These are phyloP conservation scores for Colletotrichum ledebouriae DNA, from an alignment of 2,329 filamentous ascomycete species.

Conservation along the genomic window DNA sequence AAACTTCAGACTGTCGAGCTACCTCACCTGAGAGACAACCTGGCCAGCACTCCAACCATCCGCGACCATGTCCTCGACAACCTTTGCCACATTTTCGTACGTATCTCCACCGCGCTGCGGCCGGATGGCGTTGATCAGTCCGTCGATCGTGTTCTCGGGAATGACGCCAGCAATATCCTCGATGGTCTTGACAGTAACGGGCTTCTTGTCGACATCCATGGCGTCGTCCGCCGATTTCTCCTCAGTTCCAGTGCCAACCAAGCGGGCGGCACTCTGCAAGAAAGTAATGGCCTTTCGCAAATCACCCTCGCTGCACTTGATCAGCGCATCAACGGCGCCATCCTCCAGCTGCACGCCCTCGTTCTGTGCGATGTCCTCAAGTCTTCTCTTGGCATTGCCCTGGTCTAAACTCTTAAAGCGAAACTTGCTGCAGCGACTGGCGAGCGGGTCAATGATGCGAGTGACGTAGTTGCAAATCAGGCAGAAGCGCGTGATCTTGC, in stretches of 20 bases:
- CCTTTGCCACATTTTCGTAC: slow-evolving; percentile 81
- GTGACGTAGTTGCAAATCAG: slow-evolving; percentile 99
- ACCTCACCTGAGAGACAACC: slow-evolving; percentile 80
- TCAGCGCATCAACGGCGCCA: slow-evolving; percentile 85
- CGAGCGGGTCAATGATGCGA: slow-evolving; percentile 95
- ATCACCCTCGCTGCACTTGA: slow-evolving; percentile 92
- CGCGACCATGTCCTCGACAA: slow-evolving; percentile 91
- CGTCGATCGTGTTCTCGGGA: slow-evolving; percentile 78
- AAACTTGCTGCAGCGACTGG: slow-evolving; percentile 95
- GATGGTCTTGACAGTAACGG: slow-evolving; percentile 82
- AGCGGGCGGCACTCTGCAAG: slow-evolving; percentile 90
- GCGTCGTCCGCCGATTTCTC: slow-evolving; percentile 69
- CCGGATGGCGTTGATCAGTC: slow-evolving; percentile 80
- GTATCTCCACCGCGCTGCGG: slow-evolving; percentile 73
- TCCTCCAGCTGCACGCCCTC: slow-evolving; percentile 83
- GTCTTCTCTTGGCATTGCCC: slow-evolving; percentile 81
- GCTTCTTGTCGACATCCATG: slow-evolving; percentile 71
- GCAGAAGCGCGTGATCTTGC: slow-evolving; percentile 95
- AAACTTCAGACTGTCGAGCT: slow-evolving; percentile 18
- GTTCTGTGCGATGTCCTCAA: slow-evolving; percentile 84
- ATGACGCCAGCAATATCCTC: slow-evolving; percentile 98
- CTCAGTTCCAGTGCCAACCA: slow-evolving; percentile 77
- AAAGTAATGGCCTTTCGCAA: slow-evolving; percentile 96
- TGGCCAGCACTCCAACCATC: slow-evolving; percentile 98
- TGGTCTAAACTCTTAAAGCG: slow-evolving; percentile 96